Conservation (phyloP, 2,329 filamentous ascomycete species). For the Cadophora malorum region DNA sequence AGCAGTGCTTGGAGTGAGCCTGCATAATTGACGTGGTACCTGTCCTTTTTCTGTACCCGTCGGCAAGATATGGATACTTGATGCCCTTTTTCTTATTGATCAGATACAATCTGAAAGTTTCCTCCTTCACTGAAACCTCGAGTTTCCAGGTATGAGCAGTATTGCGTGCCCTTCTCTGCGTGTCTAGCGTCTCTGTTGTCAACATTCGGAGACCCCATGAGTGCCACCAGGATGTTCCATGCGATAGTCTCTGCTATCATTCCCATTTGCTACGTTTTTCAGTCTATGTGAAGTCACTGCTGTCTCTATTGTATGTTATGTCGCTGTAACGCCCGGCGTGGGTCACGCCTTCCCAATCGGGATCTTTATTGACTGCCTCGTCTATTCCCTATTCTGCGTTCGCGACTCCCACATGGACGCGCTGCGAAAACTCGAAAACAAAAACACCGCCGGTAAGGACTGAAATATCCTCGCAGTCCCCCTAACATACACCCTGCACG, state of each 20-base stretch:
- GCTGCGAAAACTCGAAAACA: not conserved
- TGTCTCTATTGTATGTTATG: too few species aligned
- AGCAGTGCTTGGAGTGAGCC: not conserved
- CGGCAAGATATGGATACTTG: not conserved
- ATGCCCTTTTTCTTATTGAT: not conserved
- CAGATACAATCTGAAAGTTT: not conserved
- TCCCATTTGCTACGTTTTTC: not conserved
- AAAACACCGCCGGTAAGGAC: too few species aligned
- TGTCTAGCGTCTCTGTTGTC: not conserved
- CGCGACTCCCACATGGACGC: not conserved
- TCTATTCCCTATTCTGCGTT: not conserved
- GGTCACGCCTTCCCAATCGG: not conserved
- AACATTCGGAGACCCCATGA: not conserved
- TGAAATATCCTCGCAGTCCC: too few species aligned
- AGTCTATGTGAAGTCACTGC: not conserved
- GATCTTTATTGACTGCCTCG: conserved; percentile 15
- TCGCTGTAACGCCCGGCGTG: not conserved
- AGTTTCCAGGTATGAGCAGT: not conserved
- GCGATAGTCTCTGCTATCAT: not conserved
- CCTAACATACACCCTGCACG: too few species aligned
- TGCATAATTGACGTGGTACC: not conserved
- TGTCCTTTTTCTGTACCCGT: not conserved
- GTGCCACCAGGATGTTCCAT: not conserved
- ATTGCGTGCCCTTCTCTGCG: not conserved
- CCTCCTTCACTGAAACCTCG: not conserved